Percentiles rank a stretch among this genome's conserved stretches.
These are phyloP conservation scores for Thalassiosira sp. DNA, from an alignment of 352 stramenopile species.

Conservation along the genomic window DNA sequence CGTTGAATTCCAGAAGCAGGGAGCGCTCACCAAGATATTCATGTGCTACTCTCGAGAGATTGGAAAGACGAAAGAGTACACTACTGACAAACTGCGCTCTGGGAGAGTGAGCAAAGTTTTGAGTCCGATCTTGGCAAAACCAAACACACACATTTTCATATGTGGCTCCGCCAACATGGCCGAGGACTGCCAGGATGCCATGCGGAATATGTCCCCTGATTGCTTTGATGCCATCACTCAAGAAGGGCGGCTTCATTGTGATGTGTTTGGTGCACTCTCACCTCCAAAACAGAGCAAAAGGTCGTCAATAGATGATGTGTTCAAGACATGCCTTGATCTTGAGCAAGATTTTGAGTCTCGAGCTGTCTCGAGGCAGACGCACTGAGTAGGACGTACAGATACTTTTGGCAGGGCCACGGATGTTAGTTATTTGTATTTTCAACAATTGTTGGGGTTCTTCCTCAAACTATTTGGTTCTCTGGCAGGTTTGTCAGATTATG, in stretches of 20 bases:
- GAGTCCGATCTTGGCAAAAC: constrained; percentile 3
- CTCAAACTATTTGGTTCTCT: no score
- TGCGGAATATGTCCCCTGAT: constrained; percentile 13
- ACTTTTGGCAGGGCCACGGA: no score
- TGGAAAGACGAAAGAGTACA: constrained; percentile 36
- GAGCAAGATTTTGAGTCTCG: no score
- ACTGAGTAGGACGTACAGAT: no score
- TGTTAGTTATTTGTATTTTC: no score
- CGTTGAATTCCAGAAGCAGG: constrained; percentile 16
- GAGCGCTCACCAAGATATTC: constrained; percentile 23
- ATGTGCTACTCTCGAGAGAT: constrained; percentile 16
- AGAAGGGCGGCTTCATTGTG: constrained; percentile 21
- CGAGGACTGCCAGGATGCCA: constrained; percentile 18
- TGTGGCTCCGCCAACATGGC: constrained; percentile 46
- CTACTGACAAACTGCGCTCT: constrained; percentile 25
- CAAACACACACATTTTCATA: constrained; percentile 45
- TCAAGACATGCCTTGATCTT: no score
- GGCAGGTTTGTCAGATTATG: no score
- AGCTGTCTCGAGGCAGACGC: no score
- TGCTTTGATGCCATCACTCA: constrained; percentile 16
- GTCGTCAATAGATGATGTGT: no score
- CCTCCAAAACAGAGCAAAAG: no score
- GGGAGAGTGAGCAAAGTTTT: constrained; percentile 16
- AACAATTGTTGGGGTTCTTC: no score
- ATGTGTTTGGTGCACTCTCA: constrained; percentile 36